Evolutionary conservation across 768 basidiomycete species (phyloP).

Genomic region (Hirschioporus abietinus): DNA sequence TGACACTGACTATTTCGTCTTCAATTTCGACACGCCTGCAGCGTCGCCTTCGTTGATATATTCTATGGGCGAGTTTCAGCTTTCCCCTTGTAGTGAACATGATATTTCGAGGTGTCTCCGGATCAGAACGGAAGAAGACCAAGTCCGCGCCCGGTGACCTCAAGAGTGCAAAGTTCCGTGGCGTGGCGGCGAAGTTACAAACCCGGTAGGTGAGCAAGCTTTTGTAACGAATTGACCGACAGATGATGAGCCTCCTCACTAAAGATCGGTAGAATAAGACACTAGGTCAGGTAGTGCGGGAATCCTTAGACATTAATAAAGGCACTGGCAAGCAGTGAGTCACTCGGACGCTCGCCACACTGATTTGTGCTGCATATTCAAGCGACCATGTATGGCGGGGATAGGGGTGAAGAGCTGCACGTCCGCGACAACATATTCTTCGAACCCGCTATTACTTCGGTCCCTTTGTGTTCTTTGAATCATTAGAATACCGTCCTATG

Average conservation of each 20-base stretch:
- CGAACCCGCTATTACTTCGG: slow-evolving; percentile 3
- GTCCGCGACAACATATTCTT: slow-evolving; percentile 7
- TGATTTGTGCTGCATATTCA: slow-evolving; percentile 16
- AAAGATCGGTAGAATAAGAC: background rate
- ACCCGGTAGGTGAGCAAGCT: slow-evolving; percentile 26
- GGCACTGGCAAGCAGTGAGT: slow-evolving; percentile 14
- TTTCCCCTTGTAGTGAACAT: slow-evolving; percentile 16
- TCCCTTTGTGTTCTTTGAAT: background rate
- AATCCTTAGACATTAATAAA: slow-evolving; percentile 12
- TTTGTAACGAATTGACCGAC: slow-evolving; percentile 26
- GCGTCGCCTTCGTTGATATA: background rate
- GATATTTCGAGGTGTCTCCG: slow-evolving; percentile 20
- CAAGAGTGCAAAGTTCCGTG: slow-evolving; percentile 28
- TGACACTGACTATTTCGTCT: background rate
- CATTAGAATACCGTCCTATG: too few species aligned
- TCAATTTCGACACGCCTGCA: background rate
- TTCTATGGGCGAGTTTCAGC: slow-evolving; percentile 17
- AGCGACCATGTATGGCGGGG: slow-evolving; percentile 13
- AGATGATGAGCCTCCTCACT: background rate
- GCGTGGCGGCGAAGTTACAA: slow-evolving; percentile 32
- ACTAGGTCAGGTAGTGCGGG: slow-evolving; percentile 9
- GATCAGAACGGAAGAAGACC: slow-evolving; percentile 26
- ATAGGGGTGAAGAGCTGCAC: slow-evolving; percentile 9
- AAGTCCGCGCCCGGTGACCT: slow-evolving; percentile 30
- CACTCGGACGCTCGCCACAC: slow-evolving; percentile 10